Evolutionary conservation across 1,139 yeast species (phyloP).

Genomic region (Nakaseomyces kungkrabaensis): DNA sequence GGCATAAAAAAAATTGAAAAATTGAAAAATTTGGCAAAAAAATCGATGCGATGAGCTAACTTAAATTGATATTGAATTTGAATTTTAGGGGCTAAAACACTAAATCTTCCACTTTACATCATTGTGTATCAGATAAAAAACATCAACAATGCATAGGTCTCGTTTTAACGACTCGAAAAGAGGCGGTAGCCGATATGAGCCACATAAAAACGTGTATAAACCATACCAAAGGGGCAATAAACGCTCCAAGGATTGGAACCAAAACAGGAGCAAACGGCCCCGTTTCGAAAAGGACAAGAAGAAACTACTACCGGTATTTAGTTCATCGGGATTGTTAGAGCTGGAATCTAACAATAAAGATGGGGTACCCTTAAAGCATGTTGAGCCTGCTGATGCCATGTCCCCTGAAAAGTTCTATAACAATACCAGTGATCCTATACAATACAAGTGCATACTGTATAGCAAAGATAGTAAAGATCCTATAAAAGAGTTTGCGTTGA

Average conservation of each 20-base stretch:
- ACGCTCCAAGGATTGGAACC: neutral
- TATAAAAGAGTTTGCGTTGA: slow-evolving; percentile 27
- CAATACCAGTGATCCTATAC: slow-evolving; percentile 4
- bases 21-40: neutral
- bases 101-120: too few relatives aligned
- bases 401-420: slow-evolving; percentile 26
- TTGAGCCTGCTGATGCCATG: slow-evolving; percentile 36
- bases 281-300: neutral
- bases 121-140: too few relatives aligned
- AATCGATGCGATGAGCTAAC: too few relatives aligned
- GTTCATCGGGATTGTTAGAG: slow-evolving; percentile 39
- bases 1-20: neutral
- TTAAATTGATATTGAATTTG: too few relatives aligned
- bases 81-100: too few relatives aligned
- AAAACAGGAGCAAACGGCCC: slow-evolving; percentile 2
- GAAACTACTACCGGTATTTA: slow-evolving; percentile 27
- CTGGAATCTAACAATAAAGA: slow-evolving; percentile 34
- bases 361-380: slow-evolving; percentile 37
- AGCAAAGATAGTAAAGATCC: slow-evolving; percentile 9
- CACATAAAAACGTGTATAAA: too few relatives aligned
- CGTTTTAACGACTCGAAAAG: too few relatives aligned
- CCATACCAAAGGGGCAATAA: neutral
- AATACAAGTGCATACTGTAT: slow-evolving; percentile 19
- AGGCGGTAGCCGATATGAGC: too few relatives aligned
- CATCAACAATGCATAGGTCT: too few relatives aligned